Percentiles rank a stretch among this genome's conserved stretches.
Conservation (phyloP, 2,329 filamentous ascomycete species). For the Phaeoacremonium minimum region DNA sequence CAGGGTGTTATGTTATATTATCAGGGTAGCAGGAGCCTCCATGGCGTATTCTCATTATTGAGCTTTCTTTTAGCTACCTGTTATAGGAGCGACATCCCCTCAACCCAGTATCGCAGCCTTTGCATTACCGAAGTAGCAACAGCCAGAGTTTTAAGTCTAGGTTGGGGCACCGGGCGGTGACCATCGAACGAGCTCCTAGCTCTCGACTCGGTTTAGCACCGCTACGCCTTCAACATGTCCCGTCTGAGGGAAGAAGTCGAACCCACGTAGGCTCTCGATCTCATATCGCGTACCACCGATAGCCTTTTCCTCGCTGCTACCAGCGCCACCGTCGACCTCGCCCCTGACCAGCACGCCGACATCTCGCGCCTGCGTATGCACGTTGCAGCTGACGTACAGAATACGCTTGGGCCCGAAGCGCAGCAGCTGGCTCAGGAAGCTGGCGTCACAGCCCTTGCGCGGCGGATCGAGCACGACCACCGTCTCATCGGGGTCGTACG, state of each 20-base stretch:
- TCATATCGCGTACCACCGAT: constrained; percentile 53
- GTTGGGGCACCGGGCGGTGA: too few species aligned
- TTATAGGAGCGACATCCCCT: too few species aligned
- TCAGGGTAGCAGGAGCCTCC: too few species aligned
- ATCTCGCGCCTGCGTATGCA: constrained; percentile 94
- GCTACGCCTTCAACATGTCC: constrained; percentile 66
- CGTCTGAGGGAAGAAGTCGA: constrained; percentile 95
- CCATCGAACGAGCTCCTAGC: too few species aligned
- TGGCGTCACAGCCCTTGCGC: constrained; percentile 85
- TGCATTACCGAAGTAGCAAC: too few species aligned
- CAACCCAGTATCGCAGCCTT: too few species aligned
- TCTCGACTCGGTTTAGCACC: constrained; percentile 57
- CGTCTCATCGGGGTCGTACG: constrained; percentile 74
- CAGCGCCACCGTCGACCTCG: constrained; percentile 28
- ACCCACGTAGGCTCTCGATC: constrained; percentile 86
- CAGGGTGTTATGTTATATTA: too few species aligned
- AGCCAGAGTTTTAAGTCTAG: too few species aligned
- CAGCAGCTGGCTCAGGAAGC: constrained; percentile 78
- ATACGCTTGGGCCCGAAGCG: constrained; percentile 73
- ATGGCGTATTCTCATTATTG: too few species aligned
- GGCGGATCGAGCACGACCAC: constrained; percentile 96
- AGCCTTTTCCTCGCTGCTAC: constrained; percentile 16
- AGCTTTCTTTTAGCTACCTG: too few species aligned
- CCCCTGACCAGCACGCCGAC: constrained; percentile 83
- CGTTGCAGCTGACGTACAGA: constrained; percentile 95